Base-by-base conservation (phyloP, 805 yeast genomes). In the Candida coquimbonensis region DNA sequence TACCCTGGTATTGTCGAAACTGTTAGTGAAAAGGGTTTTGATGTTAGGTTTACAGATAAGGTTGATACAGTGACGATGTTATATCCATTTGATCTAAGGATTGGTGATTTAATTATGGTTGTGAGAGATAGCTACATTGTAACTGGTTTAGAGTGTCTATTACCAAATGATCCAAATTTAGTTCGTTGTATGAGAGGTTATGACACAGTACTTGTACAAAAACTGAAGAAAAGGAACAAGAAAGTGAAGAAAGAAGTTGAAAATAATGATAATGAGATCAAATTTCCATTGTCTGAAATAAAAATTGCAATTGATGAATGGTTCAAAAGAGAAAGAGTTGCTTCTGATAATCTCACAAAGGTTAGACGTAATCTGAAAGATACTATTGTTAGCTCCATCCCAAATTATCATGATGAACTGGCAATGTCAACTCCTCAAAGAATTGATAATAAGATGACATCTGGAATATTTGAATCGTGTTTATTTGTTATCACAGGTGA, bases 131-230 rank as follows among this genome's bases (percentile, higher is more conserved):
- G 57, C 7, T 77, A 69, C 53, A 44, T 49, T 7, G 77, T 82
- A 3, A 67, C 73, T 1, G 85, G 81, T 0, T 57, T 82, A 33
- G 65, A 62, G 34, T 60, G 63, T 45, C 44, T 38, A 29, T 49
- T 48, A 13, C 32, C 42, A 1, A 42, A 39, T 9, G 9, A 43
- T 60, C 8, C 50, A 49, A 9, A 51, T 51, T 0, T 9, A 29
- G 70, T 81, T 7, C 61, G 69, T 41, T 82, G 88, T 56, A 67
- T 79, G 46, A 65, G 88, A 51, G 89, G 89, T 0, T 82, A 67
- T 54, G 80, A 80, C 55, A 64, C 70, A 0, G 74, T 79, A 3
- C 63, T 65, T 49, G 61, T 70, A 7, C 65, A 55, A 48, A 63
- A 57, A 40, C 50, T 60, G 24, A 47, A 42, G 37, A 49, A 41